Base-by-base conservation (phyloP, 1,284 basidiomycete genomes). In the Takashimella tepidaria region DNA sequence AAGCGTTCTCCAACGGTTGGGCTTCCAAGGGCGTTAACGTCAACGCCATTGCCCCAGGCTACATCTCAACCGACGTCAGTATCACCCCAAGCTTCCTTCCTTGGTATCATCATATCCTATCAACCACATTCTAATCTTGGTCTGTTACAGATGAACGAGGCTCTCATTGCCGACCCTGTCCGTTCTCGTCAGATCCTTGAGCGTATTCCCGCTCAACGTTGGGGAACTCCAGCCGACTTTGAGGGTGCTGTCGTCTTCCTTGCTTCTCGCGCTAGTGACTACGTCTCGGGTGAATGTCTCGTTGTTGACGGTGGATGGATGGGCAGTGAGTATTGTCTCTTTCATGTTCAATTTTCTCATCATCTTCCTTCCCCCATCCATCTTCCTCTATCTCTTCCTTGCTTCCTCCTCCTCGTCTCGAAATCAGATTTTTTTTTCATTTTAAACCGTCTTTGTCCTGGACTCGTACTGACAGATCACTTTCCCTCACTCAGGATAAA, bases 171-270 rank as follows among this genome's bases (percentile, higher is more conserved):
- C 43, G 71, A 76, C 66, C 63, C 66, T 21, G 66, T 67, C 43
- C 67, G 76, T 42, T 79, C 86, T 55, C 84, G 84, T 50, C 92
- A 97, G 76, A 95, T 97, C 68, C 84, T 88, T 54, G 92, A 95
- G 70, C 84, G 92, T 53, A 95, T 93, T 61, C 91, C 91, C n/a
- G 87, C 88, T 5, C 87, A 85, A 19, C 79, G 92, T 56, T 97
- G 93, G 93, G 93, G 90, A 40, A 77, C 81, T 26, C 90, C 92
- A 1, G 79, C 78, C 43, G 92, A 97, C 78, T 93, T 97, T 76
- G 89, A 88, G 27, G 92, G 92, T 5, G 88, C 90, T 0, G 76
- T 89, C 50, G 83, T 96, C n/a, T 97, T 90, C 77, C 83, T 97
- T 31, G 88, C 92, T 4, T 89, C 87, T 62, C 76, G 76, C 45